Base-by-base conservation (phyloP, 768 basidiomycete genomes). In the Calvatia gigantea region DNA sequence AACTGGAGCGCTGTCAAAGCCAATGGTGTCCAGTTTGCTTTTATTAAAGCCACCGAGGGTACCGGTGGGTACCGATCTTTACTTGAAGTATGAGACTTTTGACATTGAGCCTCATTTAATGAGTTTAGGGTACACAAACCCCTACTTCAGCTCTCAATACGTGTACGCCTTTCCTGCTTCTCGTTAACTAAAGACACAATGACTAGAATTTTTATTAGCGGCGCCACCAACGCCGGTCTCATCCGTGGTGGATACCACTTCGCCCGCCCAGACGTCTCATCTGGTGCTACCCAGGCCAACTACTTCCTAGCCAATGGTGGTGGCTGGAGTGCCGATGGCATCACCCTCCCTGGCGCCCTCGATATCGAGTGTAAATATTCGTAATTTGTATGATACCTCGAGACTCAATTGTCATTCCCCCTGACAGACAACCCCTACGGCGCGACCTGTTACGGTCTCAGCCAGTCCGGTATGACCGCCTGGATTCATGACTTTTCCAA, bases 1-100 rank as follows among this genome's bases (percentile, higher is more conserved):
- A 69, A 84, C 64, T 86, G 82, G 82, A 69, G 61, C 35, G 70
- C 73, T 2, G 79, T 84, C 58, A 75, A 70, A 57, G 64, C 74
- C 11, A 79, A 80, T 57, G 84, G 81, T 3, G 65, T 84, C 29
- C 54, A 70, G 9, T 87, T 85, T 60, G 81, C 70, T 2, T 86
- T 76, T 62, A 85, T 87, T 75, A 87, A 86, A 64, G 85, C 84
- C 7, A 87, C 85, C 2, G 84, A 87, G 64, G 79, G 79, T 7
- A 83, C 74, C n/a, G 62, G 82, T 83, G 46, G 53, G 71, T 61
- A 6, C 38, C 11, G 15, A 31, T 38, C 14, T 19, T 1, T 25
- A 15, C 4, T 7, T 17, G n/a, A 11, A 3, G 5, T 5, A n/a
- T 19, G 43, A 9, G 11, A 1, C 4, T 28, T 27, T 39, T 19